These are phyloP conservation scores for Hypomontagnella submonticulosa DNA, from an alignment of 495 filamentous ascomycete species.

Conservation along the genomic window DNA sequence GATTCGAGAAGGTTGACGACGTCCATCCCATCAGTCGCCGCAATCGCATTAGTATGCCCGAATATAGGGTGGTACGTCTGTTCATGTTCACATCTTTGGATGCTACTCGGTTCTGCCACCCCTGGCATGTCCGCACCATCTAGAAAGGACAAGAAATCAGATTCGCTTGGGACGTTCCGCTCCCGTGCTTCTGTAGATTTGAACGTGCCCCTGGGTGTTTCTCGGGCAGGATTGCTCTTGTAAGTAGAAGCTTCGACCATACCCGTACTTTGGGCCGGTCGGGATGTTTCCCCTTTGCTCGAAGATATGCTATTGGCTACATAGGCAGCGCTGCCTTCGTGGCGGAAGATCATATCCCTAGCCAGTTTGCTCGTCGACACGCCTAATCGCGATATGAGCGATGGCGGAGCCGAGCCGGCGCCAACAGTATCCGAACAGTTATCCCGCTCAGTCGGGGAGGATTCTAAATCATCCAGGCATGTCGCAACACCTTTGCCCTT, in stretches of 20 bases:
- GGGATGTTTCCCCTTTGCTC: slow-evolving; percentile 41
- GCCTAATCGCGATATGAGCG: slow-evolving; percentile 33
- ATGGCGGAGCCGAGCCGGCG: background rate
- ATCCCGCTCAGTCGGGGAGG: slow-evolving; percentile 6
- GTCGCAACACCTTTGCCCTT: slow-evolving; percentile 36
- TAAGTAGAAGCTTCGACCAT: slow-evolving; percentile 14
- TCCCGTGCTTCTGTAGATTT: slow-evolving; percentile 40
- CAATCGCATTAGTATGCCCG: slow-evolving; percentile 2
- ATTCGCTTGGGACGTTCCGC: slow-evolving; percentile 52
- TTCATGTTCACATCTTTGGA: slow-evolving; percentile 20
- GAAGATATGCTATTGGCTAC: slow-evolving; percentile 20
- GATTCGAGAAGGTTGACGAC: slow-evolving; percentile 55
- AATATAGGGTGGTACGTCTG: background rate
- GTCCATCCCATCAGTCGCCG: slow-evolving; percentile 54
- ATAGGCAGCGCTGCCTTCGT: slow-evolving; percentile 2
- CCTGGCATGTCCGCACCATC: slow-evolving; percentile 47
- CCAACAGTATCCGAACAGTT: slow-evolving; percentile 1
- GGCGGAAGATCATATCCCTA: slow-evolving; percentile 14
- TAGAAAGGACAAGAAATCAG: slow-evolving; percentile 58
- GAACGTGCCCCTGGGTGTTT: slow-evolving; percentile 23
- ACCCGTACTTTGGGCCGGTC: background rate
- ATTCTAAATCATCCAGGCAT: slow-evolving; percentile 3
- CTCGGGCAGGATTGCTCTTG: slow-evolving; percentile 9
- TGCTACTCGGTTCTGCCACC: slow-evolving; percentile 37
- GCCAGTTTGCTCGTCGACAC: slow-evolving; percentile 36